These are phyloP conservation scores for Eimeria tenella DNA, from an alignment of 169 alveolate genomes.

Conservation along the genomic window DNA sequence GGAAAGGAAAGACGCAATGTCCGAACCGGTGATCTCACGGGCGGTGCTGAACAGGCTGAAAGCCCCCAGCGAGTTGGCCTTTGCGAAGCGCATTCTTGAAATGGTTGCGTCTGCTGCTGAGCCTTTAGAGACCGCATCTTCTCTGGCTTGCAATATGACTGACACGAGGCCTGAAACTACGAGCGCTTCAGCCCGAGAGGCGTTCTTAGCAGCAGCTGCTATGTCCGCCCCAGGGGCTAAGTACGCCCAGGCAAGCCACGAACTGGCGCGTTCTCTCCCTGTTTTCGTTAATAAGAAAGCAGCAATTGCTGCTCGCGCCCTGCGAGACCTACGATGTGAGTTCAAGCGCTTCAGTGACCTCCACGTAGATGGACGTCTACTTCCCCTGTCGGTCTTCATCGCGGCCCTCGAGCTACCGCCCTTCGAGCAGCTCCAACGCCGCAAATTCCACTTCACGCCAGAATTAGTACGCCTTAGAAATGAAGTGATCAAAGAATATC, in stretches of 20 bases:
- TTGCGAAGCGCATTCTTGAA: slow-evolving; percentile 52
- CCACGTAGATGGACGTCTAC: slow-evolving; percentile 25
- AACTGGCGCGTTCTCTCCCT: slow-evolving; percentile 21
- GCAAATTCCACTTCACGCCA: slow-evolving; percentile 11
- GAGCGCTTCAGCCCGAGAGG: slow-evolving; percentile 14
- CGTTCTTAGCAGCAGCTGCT: slow-evolving; percentile 26
- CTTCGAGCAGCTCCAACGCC: slow-evolving; percentile 5
- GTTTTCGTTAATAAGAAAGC: slow-evolving; percentile 5
- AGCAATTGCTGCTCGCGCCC: slow-evolving; percentile 16
- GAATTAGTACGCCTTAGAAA: not conserved
- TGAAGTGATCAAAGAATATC: slow-evolving; percentile 57
- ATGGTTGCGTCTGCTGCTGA: slow-evolving; percentile 63
- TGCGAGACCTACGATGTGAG: slow-evolving; percentile 46
- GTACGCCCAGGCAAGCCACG: slow-evolving; percentile 7
- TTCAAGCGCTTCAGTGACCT: slow-evolving; percentile 42
- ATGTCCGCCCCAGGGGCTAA: slow-evolving; percentile 49
- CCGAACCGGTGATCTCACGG: slow-evolving; percentile 42
- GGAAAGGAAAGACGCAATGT: not conserved
- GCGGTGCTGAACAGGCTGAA: slow-evolving; percentile 58
- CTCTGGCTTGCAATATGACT: not conserved
- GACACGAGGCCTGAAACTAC: not conserved
- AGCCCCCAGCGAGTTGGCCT: slow-evolving; percentile 60
- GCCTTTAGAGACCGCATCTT: slow-evolving; percentile 44
- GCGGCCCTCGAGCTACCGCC: slow-evolving; percentile 63
- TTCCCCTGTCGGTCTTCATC: slow-evolving; percentile 66